These are phyloP conservation scores for Pyricularia grisea DNA, from an alignment of 2,329 filamentous ascomycete genomes.

Conservation along the genomic window DNA sequence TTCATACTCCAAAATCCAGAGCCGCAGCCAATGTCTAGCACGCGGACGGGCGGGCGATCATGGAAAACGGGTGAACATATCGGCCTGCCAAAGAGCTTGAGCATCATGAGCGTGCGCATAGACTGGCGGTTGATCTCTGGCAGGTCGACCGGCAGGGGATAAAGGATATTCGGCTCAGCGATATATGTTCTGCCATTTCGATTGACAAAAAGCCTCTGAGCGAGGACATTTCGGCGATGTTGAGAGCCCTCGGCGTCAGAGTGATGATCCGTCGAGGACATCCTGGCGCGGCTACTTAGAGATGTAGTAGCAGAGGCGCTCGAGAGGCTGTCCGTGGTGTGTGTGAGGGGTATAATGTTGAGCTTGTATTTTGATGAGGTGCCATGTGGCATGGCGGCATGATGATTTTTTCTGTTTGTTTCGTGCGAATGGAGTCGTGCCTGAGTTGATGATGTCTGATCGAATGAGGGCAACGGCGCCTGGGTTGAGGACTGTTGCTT, in stretches of 20 bases:
- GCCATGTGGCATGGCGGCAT: slow-evolving; percentile 25
- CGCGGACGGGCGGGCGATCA: slow-evolving; percentile 60
- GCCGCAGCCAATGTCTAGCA: slow-evolving; percentile 83
- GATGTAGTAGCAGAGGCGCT: slow-evolving; percentile 33
- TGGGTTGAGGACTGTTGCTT: background rate
- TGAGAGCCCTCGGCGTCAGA: slow-evolving; percentile 28
- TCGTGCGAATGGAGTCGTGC: background rate
- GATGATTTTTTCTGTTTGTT: slow-evolving; percentile 12
- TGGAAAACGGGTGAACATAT: slow-evolving; percentile 62
- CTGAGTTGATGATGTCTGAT: slow-evolving; percentile 11
- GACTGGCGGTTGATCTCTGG: slow-evolving; percentile 82
- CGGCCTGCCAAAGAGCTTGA: slow-evolving; percentile 72
- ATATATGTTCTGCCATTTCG: slow-evolving; percentile 79
- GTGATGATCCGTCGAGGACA: slow-evolving; percentile 34
- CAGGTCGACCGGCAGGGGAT: slow-evolving; percentile 84
- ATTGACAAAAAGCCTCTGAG: slow-evolving; percentile 50
- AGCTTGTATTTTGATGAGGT: slow-evolving; percentile 9
- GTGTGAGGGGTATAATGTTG: slow-evolving; percentile 7
- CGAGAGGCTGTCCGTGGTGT: slow-evolving; percentile 36
- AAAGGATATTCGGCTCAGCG: slow-evolving; percentile 60
- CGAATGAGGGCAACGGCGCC: background rate
- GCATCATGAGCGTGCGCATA: slow-evolving; percentile 70
- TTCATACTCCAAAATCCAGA: slow-evolving; percentile 84
- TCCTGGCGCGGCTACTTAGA: slow-evolving; percentile 34
- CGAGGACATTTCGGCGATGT: slow-evolving; percentile 12